Evolutionary conservation across 2,329 filamentous ascomycete species (phyloP), one percentile per base, ranked within the genome.

Genomic region (Verticillium tricorpus): DNA sequence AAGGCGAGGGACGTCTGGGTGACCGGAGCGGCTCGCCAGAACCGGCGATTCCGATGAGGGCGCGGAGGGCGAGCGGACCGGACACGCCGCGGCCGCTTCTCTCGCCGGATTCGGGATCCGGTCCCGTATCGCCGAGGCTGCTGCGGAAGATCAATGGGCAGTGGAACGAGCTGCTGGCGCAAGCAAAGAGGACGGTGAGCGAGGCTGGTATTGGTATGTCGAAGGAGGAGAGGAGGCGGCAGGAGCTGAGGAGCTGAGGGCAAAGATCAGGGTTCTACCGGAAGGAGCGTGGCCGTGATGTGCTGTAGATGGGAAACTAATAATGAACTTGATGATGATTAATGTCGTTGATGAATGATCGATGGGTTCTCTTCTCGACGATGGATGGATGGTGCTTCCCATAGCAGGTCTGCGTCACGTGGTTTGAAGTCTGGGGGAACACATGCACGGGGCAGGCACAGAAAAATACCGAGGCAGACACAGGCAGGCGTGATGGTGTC

Each of bases 201-300:
- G 55, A 40, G 22, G 45, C 9, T 22, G n/a, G 19, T 8, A 60
- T 64, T 55, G 63, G 60, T 7, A 52, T 62, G 56, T 57, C 60
- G 34, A 70, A 68, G 50, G 68, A 69, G 17, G 75, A 79, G 59
- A 71, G 69, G 64, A 68, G 73, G 62, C 69, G 74, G 25, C 71
- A 73, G 37, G 70, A 72, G 28, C 64, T 80, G 56, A 73, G 37
- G 70, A 72, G 28, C 64, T 80, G 56, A 73, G 73, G 66, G 72
- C 70, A 50, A 73, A 72, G 25, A 78, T 78, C 59, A 71, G 70
- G 59, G 69, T 75, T 60, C 65, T 78, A 35, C 69, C n/a, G 5
- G 45, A 25, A 5, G n/a, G n/a, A 22, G 45, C 8, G 7, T n/a
- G 11, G 45, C 5, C 22, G 45, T 50, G 45, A 50, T n/a, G 7